A percentile compares a stretch with the other conserved stretches of the same genome.
Conservation (phyloP, 2,329 filamentous ascomycete species). For the Epichloe festucae region DNA sequence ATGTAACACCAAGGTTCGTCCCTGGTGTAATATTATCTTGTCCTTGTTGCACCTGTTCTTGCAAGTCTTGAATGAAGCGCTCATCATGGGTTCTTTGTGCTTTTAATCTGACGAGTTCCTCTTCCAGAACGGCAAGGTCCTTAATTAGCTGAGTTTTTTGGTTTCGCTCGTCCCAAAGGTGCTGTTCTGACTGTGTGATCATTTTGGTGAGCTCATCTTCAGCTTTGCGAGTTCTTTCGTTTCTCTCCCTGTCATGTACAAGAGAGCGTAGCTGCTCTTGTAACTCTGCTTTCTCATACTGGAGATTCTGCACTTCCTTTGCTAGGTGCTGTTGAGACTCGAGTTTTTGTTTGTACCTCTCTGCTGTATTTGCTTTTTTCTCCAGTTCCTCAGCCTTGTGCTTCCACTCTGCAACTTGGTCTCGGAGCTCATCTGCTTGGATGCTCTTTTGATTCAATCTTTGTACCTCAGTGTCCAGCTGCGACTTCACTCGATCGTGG, state of each 20-base stretch:
- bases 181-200: constrained; percentile 28
- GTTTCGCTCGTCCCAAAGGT: constrained; percentile 29
- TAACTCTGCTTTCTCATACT: constrained; percentile 41
- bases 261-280: constrained; percentile 32
- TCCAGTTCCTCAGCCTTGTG: constrained; percentile 44
- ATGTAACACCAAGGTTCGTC: constrained; percentile 7
- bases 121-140: constrained; percentile 30
- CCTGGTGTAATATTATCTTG: constrained; percentile 12
- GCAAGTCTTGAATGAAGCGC: constrained; percentile 42
- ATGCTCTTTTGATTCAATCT: constrained; percentile 32
- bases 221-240: constrained; percentile 21
- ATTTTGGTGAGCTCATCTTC: constrained; percentile 28
- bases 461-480: constrained; percentile 44
- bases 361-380: constrained; percentile 52
- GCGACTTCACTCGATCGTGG: constrained; percentile 26
- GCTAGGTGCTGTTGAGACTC: constrained; percentile 42
- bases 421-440: constrained; percentile 38
- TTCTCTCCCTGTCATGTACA: constrained; percentile 22
- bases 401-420: constrained; percentile 47
- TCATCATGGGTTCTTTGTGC: constrained; percentile 37
- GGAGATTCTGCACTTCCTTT: constrained; percentile 41
- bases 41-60: constrained; percentile 41
- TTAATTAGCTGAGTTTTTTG: constrained; percentile 32
- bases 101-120: constrained; percentile 34
- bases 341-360: constrained; percentile 50